phyloP scores from a whole-genome alignment of 805 yeast genomes.

The Millerozyma miso region DNA sequence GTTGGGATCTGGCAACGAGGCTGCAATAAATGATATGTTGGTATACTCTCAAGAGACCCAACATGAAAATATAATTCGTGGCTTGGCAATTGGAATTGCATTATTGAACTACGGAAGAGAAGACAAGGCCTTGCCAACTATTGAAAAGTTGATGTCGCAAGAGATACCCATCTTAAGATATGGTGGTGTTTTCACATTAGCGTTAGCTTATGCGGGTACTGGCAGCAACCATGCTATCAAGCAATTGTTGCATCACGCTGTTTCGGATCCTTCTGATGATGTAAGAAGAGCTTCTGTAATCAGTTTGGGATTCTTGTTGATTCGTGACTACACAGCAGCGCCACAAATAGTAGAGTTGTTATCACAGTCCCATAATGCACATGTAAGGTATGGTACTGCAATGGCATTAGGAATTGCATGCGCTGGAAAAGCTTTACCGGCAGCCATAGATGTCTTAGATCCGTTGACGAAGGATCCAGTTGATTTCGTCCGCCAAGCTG shows the following conservation, averaged over 20 bases:
- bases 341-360: constrained; percentile 92
- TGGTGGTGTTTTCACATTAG: constrained; percentile 93
- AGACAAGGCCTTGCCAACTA: constrained; percentile 67
- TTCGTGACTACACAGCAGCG: constrained; percentile 87
- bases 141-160: constrained; percentile 62
- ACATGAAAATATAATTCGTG: constrained; percentile 92
- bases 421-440: constrained; percentile 86
- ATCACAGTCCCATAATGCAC: constrained; percentile 94
- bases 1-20: constrained; percentile 82
- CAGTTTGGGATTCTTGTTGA: constrained; percentile 83
- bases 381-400: constrained; percentile 97
- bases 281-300: constrained; percentile 95
- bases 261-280: constrained; percentile 92
- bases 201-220: constrained; percentile 95
- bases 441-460: constrained; percentile 88
- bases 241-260: constrained; percentile 85
- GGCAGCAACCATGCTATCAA: constrained; percentile 86
- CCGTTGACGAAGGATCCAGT: constrained; percentile 91
- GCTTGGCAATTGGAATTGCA: constrained; percentile 88
- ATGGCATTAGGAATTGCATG: constrained; percentile 95
- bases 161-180: constrained; percentile 85
- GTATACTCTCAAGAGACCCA: constrained; percentile 91
- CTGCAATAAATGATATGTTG: constrained; percentile 72
- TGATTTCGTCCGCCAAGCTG: constrained; percentile 98
- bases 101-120: constrained; percentile 82